Percentiles rank a stretch among this genome's conserved stretches.
Conservation (phyloP, 176 grass and related monocot genomes). For the Pontederia crassipes region DNA sequence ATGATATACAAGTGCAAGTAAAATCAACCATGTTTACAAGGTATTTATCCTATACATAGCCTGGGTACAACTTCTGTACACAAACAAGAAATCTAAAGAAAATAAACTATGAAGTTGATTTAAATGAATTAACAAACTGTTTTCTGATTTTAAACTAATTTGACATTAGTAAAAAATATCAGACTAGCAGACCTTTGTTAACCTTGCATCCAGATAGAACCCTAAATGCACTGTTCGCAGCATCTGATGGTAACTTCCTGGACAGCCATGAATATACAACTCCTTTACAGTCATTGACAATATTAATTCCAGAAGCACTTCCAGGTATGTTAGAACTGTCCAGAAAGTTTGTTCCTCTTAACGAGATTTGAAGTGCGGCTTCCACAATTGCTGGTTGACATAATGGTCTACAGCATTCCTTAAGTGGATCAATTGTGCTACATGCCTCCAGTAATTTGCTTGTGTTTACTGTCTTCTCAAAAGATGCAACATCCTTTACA, state of each 20-base stretch:
- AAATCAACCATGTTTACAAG: too few species aligned
- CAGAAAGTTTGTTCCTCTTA: constrained; percentile 47
- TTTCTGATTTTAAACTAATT: background rate
- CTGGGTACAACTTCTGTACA: too few species aligned
- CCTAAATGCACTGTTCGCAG: constrained; percentile 62
- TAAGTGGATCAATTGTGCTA: constrained; percentile 71
- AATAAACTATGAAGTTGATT: too few species aligned
- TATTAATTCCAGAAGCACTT: constrained; percentile 45
- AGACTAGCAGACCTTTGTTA: constrained; percentile 66
- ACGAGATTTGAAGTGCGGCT: constrained; percentile 71
- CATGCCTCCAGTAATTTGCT: constrained; percentile 88
- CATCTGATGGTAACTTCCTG: constrained; percentile 62
- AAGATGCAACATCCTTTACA: constrained; percentile 65
- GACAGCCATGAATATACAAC: constrained; percentile 88
- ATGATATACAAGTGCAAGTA: too few species aligned
- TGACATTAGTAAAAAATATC: background rate
- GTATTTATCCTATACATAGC: too few species aligned
- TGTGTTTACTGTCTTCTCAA: constrained; percentile 78
- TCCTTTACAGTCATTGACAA: constrained; percentile 85
- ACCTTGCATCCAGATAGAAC: constrained; percentile 90
- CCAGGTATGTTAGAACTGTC: constrained; percentile 61
- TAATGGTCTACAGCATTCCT: constrained; percentile 83
- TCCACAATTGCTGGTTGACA: constrained; percentile 92
- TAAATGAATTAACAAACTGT: too few species aligned
- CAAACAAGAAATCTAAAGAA: too few species aligned